Conservation (phyloP, 768 basidiomycete genomes). For the Amanita subjunquillea region DNA sequence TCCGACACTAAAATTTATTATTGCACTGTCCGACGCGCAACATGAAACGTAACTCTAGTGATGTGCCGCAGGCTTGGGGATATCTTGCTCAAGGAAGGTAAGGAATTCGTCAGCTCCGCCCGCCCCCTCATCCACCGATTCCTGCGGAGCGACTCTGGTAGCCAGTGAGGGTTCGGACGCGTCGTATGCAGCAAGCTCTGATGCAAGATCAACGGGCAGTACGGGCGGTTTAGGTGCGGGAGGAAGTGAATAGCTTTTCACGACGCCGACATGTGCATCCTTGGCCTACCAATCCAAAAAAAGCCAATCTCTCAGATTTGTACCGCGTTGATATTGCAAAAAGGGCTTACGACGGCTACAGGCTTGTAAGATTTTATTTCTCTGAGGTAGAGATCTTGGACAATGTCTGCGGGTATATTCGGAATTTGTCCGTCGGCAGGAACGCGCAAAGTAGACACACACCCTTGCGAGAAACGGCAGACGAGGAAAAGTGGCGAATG, state of each 20-base stretch:
- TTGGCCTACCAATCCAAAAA: constrained; percentile 44
- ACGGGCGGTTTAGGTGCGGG: constrained; percentile 63
- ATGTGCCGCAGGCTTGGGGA: constrained; percentile 57
- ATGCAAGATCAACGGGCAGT: constrained; percentile 77
- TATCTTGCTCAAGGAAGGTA: constrained; percentile 71
- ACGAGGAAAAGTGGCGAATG: constrained; percentile 49
- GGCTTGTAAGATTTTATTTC: constrained; percentile 90
- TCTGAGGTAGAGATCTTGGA: constrained; percentile 86
- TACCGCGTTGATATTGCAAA: neutral
- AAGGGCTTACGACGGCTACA: constrained; percentile 48
- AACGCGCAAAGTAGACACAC: constrained; percentile 8
- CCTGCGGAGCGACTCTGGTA: constrained; percentile 20
- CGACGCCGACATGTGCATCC: constrained; percentile 81
- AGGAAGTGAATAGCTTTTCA: constrained; percentile 76
- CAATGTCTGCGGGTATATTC: constrained; percentile 60
- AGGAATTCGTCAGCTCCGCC: constrained; percentile 72
- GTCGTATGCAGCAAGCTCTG: constrained; percentile 83
- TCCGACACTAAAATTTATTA: neutral
- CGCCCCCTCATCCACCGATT: constrained; percentile 27
- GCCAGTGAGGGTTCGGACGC: constrained; percentile 58
- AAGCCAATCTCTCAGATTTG: neutral
- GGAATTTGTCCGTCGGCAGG: constrained; percentile 13
- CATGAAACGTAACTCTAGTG: constrained; percentile 14
- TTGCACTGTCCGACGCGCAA: neutral
- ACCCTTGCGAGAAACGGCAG: constrained; percentile 58